Evolutionary conservation across 148 eudicot species (phyloP).

Genomic region (Silene latifolia): DNA sequence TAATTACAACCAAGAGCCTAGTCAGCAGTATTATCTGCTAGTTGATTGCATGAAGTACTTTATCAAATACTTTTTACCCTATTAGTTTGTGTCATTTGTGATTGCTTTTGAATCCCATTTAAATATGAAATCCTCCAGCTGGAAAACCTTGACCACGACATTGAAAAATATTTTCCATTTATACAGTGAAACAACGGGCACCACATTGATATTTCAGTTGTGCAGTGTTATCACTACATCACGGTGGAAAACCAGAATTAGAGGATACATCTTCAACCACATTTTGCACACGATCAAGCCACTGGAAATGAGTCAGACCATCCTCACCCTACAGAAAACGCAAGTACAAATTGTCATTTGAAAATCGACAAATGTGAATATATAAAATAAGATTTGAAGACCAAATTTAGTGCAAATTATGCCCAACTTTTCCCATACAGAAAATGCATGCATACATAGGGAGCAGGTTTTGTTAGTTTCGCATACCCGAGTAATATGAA

Average conservation of each 20-base stretch:
- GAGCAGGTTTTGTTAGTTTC: neutral
- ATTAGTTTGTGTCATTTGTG: too few relatives aligned
- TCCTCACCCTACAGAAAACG: constrained; percentile 66
- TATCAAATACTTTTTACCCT: too few relatives aligned
- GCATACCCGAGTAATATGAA: constrained; percentile 80
- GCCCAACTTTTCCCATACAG: neutral
- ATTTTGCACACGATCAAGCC: constrained; percentile 79
- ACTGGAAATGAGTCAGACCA: constrained; percentile 83
- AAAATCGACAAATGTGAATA: neutral
- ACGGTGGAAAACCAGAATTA: neutral
- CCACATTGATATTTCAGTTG: neutral
- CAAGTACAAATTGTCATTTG: neutral
- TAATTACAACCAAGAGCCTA: too few relatives aligned
- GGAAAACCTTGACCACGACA: too few relatives aligned
- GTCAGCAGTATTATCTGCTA: too few relatives aligned
- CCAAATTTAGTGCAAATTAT: neutral
- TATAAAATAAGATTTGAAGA: neutral
- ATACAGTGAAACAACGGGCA: too few relatives aligned
- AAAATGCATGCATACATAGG: neutral
- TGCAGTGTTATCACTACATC: neutral
- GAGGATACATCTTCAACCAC: constrained; percentile 91
- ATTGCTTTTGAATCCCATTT: too few relatives aligned
- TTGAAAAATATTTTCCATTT: too few relatives aligned
- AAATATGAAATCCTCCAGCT: too few relatives aligned
- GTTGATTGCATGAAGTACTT: too few relatives aligned